Evolutionary conservation across 441 rosid species (phyloP), one percentile per base, ranked within the genome.

Genomic region (Biscutella laevigata): DNA sequence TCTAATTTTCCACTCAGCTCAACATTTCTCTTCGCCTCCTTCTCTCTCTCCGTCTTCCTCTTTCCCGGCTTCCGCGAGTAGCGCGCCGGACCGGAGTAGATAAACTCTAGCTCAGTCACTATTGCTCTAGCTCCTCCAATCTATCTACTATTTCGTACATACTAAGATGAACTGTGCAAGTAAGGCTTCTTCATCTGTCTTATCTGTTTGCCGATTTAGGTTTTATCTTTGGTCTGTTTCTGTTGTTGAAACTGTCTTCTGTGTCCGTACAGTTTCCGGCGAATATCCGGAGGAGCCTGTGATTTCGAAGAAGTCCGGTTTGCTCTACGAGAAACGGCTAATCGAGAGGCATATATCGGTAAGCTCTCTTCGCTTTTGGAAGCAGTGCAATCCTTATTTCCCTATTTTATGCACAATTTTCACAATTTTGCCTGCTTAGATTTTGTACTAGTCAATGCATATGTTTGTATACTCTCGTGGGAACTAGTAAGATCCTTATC

Each of bases 201-300:
- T 38, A 61, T 6, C 5, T 20, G 45, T 27, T 47, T 43, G 0
- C 3, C 7, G 30, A 58, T 35, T 54, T 60, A 60, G 66, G 65
- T 45, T 59, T 45, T 30, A 4, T 7, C 26, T 13, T 22, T 2
- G 27, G 19, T 43, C 4, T 7, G 28, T 20, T 22, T 40, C 9
- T 27, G 7, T 3, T 48, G 29, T 6, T 12, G 14, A 20, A 24
- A 9, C 17, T 41, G 50, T 46, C 67, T 9, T 12, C 43, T n/a
- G 7, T 0, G 8, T 1, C 43, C 20, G 16, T 69, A 16, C 63
- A 94, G 99, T 88, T 26, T 89, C 99, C 78, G 95, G 99, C 66
- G 97, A 86, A 75, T 82, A 89, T 67, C 97, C 99, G 86, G 96
- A 83, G 59, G 95, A 81, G 70, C 99, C 99, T 6, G 96, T 94